Conservation (phyloP, 2,329 filamentous ascomycete species). For the Penicillium sp. region DNA sequence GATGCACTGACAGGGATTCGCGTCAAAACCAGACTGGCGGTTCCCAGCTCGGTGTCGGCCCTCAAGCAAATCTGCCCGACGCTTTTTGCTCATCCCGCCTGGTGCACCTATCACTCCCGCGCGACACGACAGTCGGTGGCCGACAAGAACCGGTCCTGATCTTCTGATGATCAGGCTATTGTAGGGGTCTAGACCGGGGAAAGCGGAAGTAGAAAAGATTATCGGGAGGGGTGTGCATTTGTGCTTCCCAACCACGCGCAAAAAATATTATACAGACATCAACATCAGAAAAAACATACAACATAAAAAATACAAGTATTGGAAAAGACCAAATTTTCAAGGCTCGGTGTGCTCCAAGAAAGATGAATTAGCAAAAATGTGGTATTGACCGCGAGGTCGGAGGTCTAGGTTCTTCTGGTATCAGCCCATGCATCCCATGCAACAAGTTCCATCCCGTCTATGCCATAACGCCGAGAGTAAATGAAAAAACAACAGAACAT, state of each 20-base stretch:
- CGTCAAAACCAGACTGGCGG: conserved; percentile 25
- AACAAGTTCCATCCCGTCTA: conserved; percentile 42
- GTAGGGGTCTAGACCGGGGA: conserved; percentile 19
- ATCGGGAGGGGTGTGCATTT: conserved; percentile 15
- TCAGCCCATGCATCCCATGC: conserved; percentile 44
- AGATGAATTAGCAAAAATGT: conserved; percentile 28
- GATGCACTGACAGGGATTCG: conserved; percentile 18
- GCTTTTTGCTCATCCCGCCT: conserved; percentile 22
- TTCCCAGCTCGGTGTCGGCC: conserved; percentile 28
- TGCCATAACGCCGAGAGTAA: conserved; percentile 41
- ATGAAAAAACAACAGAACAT: conserved; percentile 11
- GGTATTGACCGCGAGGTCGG: conserved; percentile 44
- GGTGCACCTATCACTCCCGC: conserved; percentile 15
- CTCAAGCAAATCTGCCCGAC: conserved; percentile 34
- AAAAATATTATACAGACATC: conserved; percentile 24
- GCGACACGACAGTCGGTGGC: conserved; percentile 14
- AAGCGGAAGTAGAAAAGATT: background rate
- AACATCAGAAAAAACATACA: conserved; percentile 23
- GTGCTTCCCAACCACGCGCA: conserved; percentile 6
- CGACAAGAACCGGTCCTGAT: conserved; percentile 5
- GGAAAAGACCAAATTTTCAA: background rate
- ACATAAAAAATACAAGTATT: conserved; percentile 13
- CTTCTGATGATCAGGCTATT: conserved; percentile 5
- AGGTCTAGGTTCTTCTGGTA: conserved; percentile 46
- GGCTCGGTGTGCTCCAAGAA: conserved; percentile 15